Evolutionary conservation across 805 yeast genomes (phyloP).

Genomic region (Saccharomycopsis sp.): DNA sequence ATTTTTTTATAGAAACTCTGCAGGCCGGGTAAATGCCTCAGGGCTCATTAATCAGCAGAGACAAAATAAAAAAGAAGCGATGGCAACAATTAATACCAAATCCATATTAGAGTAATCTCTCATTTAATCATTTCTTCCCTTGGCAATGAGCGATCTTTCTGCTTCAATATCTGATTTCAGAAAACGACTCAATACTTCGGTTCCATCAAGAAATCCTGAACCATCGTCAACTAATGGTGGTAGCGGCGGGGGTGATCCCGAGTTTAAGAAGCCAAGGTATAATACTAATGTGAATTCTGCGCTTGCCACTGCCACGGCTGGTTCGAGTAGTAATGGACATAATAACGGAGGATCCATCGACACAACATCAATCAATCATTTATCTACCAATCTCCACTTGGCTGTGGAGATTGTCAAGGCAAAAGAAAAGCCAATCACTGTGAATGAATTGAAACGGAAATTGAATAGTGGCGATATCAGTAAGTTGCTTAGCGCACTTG

Average conservation of each 20-base stretch:
- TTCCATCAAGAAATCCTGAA: slow-evolving; percentile 1
- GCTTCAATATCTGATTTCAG: slow-evolving; percentile 16
- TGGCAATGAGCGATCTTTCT: slow-evolving; percentile 17
- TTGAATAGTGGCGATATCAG: slow-evolving; percentile 48
- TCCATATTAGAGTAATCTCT: no score
- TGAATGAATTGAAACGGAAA: slow-evolving; percentile 59
- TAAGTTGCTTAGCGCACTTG: slow-evolving; percentile 62
- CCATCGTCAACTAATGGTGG: neutral
- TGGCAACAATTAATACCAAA: no score
- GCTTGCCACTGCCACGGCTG: neutral
- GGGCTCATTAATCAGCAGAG: no score
- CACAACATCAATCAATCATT: slow-evolving; percentile 37
- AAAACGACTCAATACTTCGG: slow-evolving; percentile 11
- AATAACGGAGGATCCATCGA: neutral
- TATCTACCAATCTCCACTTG: slow-evolving; percentile 79
- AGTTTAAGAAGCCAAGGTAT: no score
- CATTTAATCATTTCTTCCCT: neutral
- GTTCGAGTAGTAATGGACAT: slow-evolving; percentile 2
- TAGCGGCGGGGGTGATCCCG: no score
- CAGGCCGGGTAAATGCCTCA: no score
- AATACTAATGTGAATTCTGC: neutral
- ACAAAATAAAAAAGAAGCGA: no score
- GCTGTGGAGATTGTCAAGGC: slow-evolving; percentile 86
- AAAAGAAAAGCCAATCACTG: slow-evolving; percentile 59
- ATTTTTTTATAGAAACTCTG: no score